A percentile compares a stretch with the other conserved stretches of the same genome.
Evolutionary conservation across 2,329 filamentous ascomycete genomes (phyloP).

Genomic region (Nemania sp.): DNA sequence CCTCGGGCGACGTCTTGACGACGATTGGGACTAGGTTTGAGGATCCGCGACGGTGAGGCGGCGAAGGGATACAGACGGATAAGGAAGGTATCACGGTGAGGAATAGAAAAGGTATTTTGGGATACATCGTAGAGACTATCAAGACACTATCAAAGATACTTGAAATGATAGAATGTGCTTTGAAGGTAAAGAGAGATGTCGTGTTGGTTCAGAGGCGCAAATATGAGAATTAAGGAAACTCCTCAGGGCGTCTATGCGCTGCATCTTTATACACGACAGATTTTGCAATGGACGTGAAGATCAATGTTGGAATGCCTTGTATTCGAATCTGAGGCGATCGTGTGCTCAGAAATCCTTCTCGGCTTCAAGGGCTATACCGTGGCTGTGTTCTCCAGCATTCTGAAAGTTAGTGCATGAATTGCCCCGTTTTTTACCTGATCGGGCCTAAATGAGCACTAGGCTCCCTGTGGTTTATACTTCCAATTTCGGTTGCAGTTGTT

Average conservation of each 20-base stretch:
- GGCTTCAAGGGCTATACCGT: background rate
- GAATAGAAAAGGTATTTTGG: background rate
- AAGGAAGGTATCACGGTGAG: background rate
- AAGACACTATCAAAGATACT: background rate
- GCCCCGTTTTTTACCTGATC: too few species aligned
- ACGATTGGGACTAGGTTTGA: slow-evolving; percentile 2
- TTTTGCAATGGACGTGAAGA: background rate
- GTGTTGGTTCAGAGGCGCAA: background rate
- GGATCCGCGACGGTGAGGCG: background rate
- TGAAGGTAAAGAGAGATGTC: background rate
- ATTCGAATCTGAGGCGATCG: background rate
- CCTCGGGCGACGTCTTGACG: background rate
- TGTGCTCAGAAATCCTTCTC: slow-evolving; percentile 5
- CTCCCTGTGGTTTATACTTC: too few species aligned
- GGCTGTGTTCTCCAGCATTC: too few species aligned
- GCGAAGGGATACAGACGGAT: background rate
- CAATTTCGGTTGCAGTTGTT: too few species aligned
- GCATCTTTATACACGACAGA: background rate
- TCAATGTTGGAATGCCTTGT: background rate
- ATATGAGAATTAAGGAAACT: background rate
- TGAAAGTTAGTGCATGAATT: too few species aligned
- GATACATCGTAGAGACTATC: too few species aligned
- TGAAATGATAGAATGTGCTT: too few species aligned
- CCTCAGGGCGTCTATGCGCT: background rate
- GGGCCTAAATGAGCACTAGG: too few species aligned